Percentiles rank a stretch among this genome's conserved stretches.
Conservation (phyloP, 2,329 filamentous ascomycete genomes). For the Endocalyx cinctus region DNA sequence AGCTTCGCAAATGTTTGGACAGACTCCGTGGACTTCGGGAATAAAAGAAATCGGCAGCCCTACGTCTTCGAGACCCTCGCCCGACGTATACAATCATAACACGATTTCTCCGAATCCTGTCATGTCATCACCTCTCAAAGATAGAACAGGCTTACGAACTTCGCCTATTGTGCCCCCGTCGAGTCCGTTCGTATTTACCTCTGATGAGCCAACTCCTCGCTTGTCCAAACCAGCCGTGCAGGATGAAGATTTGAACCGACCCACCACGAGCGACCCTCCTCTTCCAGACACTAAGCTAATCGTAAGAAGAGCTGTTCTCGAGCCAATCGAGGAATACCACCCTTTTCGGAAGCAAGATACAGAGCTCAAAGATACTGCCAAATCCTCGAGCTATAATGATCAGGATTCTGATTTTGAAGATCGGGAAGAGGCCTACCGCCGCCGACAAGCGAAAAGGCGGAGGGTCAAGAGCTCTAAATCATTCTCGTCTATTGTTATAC, state of each 20-base stretch:
- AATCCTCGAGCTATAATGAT: slow-evolving; percentile 13
- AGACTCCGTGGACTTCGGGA: slow-evolving; percentile 51
- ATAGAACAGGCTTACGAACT: slow-evolving; percentile 41
- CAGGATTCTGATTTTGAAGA: slow-evolving; percentile 22
- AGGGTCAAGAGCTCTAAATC: slow-evolving; percentile 22
- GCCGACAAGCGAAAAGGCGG: slow-evolving; percentile 19
- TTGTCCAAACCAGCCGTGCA: too few species aligned
- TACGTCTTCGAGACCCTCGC: slow-evolving; percentile 55
- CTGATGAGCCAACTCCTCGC: too few species aligned
- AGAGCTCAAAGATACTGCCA: slow-evolving; percentile 8
- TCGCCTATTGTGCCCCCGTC: slow-evolving; percentile 40
- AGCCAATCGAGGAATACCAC: slow-evolving; percentile 24
- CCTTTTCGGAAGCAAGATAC: slow-evolving; percentile 14
- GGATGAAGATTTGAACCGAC: too few species aligned
- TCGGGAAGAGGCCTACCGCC: slow-evolving; percentile 18
- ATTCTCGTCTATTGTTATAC: slow-evolving; percentile 20
- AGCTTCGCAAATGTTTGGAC: slow-evolving; percentile 49
- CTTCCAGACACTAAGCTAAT: too few species aligned
- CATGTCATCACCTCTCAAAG: slow-evolving; percentile 45
- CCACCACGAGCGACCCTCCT: too few species aligned
- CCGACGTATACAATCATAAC: slow-evolving; percentile 38
- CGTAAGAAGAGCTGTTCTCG: slow-evolving; percentile 14
- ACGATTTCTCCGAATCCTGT: slow-evolving; percentile 42
- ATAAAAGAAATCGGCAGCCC: slow-evolving; percentile 47
- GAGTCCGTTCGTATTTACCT: slow-evolving; percentile 37